Percentiles rank a stretch among this genome's conserved stretches.
Conservation (phyloP, 352 stramenopile genomes). For the Saprolegnia parasitica region DNA sequence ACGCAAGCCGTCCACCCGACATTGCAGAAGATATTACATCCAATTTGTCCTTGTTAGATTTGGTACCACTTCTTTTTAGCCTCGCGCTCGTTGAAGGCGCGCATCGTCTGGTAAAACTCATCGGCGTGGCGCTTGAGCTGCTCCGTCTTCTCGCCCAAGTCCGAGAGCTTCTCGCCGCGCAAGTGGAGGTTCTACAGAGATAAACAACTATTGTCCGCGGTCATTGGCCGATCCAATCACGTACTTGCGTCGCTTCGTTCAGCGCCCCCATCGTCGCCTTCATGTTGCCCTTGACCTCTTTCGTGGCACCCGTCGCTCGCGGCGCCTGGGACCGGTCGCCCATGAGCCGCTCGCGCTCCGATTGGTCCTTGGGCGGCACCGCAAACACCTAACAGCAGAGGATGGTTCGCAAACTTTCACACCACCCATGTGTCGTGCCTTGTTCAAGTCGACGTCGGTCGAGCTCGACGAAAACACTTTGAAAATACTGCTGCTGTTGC, state of each 20-base stretch:
- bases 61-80: slow-evolving; percentile 84
- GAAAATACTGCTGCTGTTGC: slow-evolving; percentile 53
- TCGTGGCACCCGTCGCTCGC: slow-evolving; percentile 26
- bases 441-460: slow-evolving; percentile 62
- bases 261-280: slow-evolving; percentile 56
- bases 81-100: slow-evolving; percentile 80
- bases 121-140: slow-evolving; percentile 77
- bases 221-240: background rate
- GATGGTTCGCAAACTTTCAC: background rate
- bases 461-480: slow-evolving; percentile 64
- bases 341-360: slow-evolving; percentile 53
- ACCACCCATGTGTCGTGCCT: slow-evolving; percentile 20
- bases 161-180: slow-evolving; percentile 69
- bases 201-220: slow-evolving; percentile 27
- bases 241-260: slow-evolving; percentile 64
- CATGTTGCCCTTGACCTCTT: slow-evolving; percentile 37
- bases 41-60: slow-evolving; percentile 37
- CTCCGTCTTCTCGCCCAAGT: slow-evolving; percentile 73
- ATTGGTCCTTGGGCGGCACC: slow-evolving; percentile 50
- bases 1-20: too few species aligned
- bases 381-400: slow-evolving; percentile 43
- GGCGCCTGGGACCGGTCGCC: slow-evolving; percentile 39
- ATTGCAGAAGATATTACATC: background rate
- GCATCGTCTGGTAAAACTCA: slow-evolving; percentile 82
- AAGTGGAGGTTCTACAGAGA: slow-evolving; percentile 56